Base-by-base conservation (phyloP, 1,284 basidiomycete species). In the Phylloporus sp. region DNA sequence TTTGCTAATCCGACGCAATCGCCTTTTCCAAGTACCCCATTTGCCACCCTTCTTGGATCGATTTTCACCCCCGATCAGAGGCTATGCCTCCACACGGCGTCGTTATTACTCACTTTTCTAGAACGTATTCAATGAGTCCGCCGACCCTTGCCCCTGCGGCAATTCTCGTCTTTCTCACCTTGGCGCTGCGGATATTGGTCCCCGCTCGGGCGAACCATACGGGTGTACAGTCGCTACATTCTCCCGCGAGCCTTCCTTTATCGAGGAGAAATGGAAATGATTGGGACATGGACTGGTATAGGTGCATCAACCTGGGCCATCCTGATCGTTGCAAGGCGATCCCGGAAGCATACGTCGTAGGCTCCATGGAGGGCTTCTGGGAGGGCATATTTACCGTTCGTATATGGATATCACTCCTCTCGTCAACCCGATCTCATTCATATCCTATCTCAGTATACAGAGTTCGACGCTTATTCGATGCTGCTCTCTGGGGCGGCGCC, bases 311-410 rank as follows among this genome's bases (percentile, higher is more conserved):
- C 61, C 70, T 84, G 0, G 80, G 79, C 64, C 62, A 73, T 63
- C 52, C 73, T 64, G 61, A 75, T 49, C 70, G 72, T 39, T 72
- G 72, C 51, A 74, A 71, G 37, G 61, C 74, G 12, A 69, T 82
- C 29, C 78, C 81, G 11, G 76, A 79, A 18, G 79, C 82, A 31
- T 89, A 88, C 68, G 78, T 74, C 34, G 83, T 86, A 3, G 89
- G 90, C 52, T 91, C 88, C 63, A 73, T 91, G 53, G 87, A 91
- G 66, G 91, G 91, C 8, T 77, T 86, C 20, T 93, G 91, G 91
- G 91, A 93, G 74, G 91, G 91, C 1, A 72, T 86, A 29, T 93
- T 93, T 69, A 88, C 86, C 13, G 90, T 91, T 69, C 66, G 86
- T 77, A 44, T 24, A 50, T 51, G 37, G 49, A 32, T 24, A 28